Evolutionary conservation across 805 yeast genomes (phyloP), one percentile per base, ranked within the genome.

Genomic region (Saccharomycopsis lassenensis): DNA sequence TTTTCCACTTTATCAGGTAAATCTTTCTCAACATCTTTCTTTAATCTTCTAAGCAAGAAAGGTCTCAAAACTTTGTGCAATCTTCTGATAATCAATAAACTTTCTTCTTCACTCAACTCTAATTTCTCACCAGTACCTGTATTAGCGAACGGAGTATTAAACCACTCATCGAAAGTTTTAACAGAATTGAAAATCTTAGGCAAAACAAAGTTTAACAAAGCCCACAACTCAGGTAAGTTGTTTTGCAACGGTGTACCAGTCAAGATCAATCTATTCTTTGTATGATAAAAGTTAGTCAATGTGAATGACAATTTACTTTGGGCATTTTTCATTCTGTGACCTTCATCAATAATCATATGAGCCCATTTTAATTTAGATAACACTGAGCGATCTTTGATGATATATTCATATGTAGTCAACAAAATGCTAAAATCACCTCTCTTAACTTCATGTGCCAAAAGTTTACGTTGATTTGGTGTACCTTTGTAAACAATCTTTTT

Each of bases 201-300:
- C 44, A 82, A 65, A 15, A 80, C 89, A 49, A 82, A 82, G 54
- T 82, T 82, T 49, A 82, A 61, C 45, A 82, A 63, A 0, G 93
- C 89, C 93, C 93, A 82, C 39, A 82, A 63, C 56, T 82, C 93
- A 1, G 93, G 93, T 48, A 81, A 65, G 48, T 80, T 82, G 54
- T 82, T 82, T 52, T 82, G 94, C 43, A 82, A 66, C 15, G 94
- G 94, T 2, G 94, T 82, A 69, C 94, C 94, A 1, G 93, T 82
- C 51, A 82, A 69, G 57, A 82, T 82, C 50, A 82, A 66, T 59
- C 93, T 66, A 52, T 82, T 74, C 52, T 77, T 77, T 1, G 91
- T 77, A 46, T 70, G 77, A 49, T 83, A 82, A 49, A 73, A 79
- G 37, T 69, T 73, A 24, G 78, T 73, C 47, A 82, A 71, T 0